These are phyloP conservation scores for Thermochaetoides dissita DNA, from an alignment of 2,329 filamentous ascomycete species.

Conservation along the genomic window DNA sequence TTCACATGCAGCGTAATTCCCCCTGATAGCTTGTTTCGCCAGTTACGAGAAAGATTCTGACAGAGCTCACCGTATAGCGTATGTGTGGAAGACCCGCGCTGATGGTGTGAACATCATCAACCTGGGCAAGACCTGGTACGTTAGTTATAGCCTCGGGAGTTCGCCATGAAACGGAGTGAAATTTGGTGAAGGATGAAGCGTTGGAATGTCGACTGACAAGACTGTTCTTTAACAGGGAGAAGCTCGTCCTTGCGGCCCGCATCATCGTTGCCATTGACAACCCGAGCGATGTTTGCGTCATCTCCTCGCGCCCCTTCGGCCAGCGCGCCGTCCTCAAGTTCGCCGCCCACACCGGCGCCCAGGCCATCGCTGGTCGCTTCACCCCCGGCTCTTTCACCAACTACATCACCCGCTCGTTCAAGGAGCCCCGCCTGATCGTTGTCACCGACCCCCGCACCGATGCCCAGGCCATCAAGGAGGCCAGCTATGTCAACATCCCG, in stretches of 20 bases:
- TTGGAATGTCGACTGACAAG: not conserved
- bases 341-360: slow-evolving; percentile 93
- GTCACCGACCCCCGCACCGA: slow-evolving; percentile 99
- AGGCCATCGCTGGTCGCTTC: slow-evolving; percentile 98
- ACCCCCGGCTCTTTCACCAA: slow-evolving; percentile 99
- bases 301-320: slow-evolving; percentile 98
- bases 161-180: too few species aligned
- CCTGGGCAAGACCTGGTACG: slow-evolving; percentile 99
- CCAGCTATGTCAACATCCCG: slow-evolving; percentile 99
- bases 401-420: slow-evolving; percentile 99
- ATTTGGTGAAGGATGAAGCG: too few species aligned
- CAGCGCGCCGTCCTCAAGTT: slow-evolving; percentile 99
- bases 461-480: slow-evolving; percentile 99
- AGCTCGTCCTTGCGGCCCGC: slow-evolving; percentile 95
- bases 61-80: slow-evolving; percentile 56
- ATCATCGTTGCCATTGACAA: slow-evolving; percentile 99
- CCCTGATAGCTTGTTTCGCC: not conserved
- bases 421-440: slow-evolving; percentile 98
- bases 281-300: slow-evolving; percentile 97
- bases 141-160: slow-evolving; percentile 9
- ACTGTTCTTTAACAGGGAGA: slow-evolving; percentile 56
- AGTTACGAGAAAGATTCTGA: slow-evolving; percentile 45
- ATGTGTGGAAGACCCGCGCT: slow-evolving; percentile 98
- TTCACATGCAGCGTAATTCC: slow-evolving; percentile 53
- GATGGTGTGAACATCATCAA: slow-evolving; percentile 99